Conservation (phyloP, 1,284 basidiomycete genomes). For the Cutaneotrichosporon arboriforme region DNA sequence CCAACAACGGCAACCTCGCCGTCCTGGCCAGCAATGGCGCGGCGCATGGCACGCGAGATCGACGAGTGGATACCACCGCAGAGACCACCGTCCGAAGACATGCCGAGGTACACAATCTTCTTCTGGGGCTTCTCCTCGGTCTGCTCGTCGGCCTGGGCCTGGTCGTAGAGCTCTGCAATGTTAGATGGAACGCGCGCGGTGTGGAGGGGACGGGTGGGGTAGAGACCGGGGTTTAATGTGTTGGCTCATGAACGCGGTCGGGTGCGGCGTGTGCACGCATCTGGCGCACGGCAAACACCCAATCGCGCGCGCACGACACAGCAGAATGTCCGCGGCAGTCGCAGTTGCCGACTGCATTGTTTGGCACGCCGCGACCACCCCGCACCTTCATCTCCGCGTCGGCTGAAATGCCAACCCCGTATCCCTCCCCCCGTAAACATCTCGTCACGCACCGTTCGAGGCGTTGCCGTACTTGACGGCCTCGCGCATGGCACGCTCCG, state of each 20-base stretch:
- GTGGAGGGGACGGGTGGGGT: neutral
- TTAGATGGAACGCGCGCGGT: neutral
- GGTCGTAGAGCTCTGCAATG: slow-evolving; percentile 72
- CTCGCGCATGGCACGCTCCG: slow-evolving; percentile 86
- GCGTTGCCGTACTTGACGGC: slow-evolving; percentile 93
- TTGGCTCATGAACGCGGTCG: too few relatives aligned
- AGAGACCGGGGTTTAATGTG: too few relatives aligned
- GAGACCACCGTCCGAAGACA: slow-evolving; percentile 98
- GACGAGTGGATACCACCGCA: slow-evolving; percentile 99
- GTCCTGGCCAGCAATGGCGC: slow-evolving; percentile 56
- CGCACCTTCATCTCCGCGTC: too few relatives aligned
- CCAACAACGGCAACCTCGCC: slow-evolving; percentile 81
- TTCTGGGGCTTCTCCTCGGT: slow-evolving; percentile 54
- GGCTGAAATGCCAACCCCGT: too few relatives aligned
- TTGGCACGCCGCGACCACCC: too few relatives aligned
- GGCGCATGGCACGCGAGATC: slow-evolving; percentile 81
- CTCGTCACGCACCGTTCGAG: slow-evolving; percentile 68
- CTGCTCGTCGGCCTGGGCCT: slow-evolving; percentile 50
- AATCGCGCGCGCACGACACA: too few relatives aligned
- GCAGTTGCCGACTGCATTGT: too few relatives aligned
- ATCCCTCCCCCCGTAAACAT: neutral
- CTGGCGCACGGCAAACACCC: too few relatives aligned
- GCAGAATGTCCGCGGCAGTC: too few relatives aligned
- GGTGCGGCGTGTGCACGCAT: too few relatives aligned
- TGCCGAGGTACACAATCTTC: slow-evolving; percentile 81